These are phyloP conservation scores for Mikania micrantha DNA, from an alignment of 129 eudicot genomes.

Conservation along the genomic window DNA sequence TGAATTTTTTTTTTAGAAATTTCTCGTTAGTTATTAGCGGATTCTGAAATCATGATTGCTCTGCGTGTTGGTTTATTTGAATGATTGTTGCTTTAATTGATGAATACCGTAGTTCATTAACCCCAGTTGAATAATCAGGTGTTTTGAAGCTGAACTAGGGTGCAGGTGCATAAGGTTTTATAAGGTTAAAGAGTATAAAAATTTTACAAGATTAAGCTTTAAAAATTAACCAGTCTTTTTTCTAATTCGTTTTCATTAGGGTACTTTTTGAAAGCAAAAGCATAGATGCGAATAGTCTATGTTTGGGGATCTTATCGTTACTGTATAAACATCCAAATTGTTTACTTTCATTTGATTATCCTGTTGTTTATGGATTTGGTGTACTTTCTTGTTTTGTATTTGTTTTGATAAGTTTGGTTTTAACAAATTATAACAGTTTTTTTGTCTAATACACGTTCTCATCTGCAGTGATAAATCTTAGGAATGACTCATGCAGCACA, in stretches of 20 bases:
- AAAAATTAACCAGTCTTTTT: neutral
- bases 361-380: neutral
- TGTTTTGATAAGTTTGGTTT: too few relatives aligned
- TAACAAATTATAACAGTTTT: neutral
- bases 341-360: neutral
- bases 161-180: neutral
- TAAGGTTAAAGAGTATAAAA: too few relatives aligned
- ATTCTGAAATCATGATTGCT: too few relatives aligned
- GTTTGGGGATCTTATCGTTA: neutral
- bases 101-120: too few relatives aligned
- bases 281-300: neutral
- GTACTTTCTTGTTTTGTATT: too few relatives aligned
- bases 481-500: neutral
- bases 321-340: neutral
- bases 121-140: neutral
- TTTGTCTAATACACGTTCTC: neutral
- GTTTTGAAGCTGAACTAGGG: neutral
- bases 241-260: neutral
- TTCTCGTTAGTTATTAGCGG: too few relatives aligned
- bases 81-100: neutral
- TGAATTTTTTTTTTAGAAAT: too few relatives aligned
- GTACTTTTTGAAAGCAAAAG: conserved; percentile 2
- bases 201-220: too few relatives aligned
- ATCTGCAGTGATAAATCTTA: conserved; percentile 10
- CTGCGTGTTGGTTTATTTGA: too few relatives aligned